Conservation (phyloP, 805 yeast genomes). For the Lipomyces anomalus region DNA sequence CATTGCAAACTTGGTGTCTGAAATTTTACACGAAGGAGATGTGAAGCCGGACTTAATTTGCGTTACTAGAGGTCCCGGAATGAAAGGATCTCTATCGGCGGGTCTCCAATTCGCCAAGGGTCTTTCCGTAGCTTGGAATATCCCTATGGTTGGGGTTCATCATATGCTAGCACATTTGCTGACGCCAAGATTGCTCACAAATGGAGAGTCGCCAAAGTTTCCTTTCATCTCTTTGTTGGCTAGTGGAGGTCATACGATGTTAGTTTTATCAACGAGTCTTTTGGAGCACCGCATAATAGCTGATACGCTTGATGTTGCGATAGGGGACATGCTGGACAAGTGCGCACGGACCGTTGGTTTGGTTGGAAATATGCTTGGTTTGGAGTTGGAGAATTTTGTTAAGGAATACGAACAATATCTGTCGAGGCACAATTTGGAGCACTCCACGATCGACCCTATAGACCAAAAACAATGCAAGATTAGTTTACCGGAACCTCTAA, state of each 20-base stretch:
- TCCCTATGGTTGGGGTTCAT: constrained; percentile 83
- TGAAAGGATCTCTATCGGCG: constrained; percentile 80
- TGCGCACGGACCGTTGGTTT: constrained; percentile 83
- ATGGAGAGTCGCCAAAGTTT: constrained; percentile 55
- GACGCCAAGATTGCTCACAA: constrained; percentile 49
- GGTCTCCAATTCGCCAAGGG: constrained; percentile 87
- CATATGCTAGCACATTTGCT: constrained; percentile 94
- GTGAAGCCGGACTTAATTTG: constrained; percentile 65
- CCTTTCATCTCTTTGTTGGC: constrained; percentile 72
- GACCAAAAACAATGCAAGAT: constrained; percentile 1
- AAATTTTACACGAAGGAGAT: constrained; percentile 36
- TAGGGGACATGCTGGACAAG: constrained; percentile 90
- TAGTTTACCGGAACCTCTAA: constrained; percentile 40
- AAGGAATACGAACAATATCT: constrained; percentile 30
- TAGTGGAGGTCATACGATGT: constrained; percentile 93
- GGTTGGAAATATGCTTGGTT: constrained; percentile 77
- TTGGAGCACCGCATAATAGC: constrained; percentile 56
- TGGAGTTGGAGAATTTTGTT: constrained; percentile 62
- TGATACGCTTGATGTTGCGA: constrained; percentile 83
- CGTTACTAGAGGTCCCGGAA: constrained; percentile 95
- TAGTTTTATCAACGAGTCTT: constrained; percentile 60
- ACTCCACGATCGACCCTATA: background rate
- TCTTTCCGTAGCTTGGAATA: constrained; percentile 65
- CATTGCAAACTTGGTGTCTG: constrained; percentile 48
- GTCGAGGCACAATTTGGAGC: constrained; percentile 1